Evolutionary conservation across 2,329 filamentous ascomycete genomes (phyloP), one percentile per base, ranked within the genome.

Genomic region (Phaeoacremonium minimum): DNA sequence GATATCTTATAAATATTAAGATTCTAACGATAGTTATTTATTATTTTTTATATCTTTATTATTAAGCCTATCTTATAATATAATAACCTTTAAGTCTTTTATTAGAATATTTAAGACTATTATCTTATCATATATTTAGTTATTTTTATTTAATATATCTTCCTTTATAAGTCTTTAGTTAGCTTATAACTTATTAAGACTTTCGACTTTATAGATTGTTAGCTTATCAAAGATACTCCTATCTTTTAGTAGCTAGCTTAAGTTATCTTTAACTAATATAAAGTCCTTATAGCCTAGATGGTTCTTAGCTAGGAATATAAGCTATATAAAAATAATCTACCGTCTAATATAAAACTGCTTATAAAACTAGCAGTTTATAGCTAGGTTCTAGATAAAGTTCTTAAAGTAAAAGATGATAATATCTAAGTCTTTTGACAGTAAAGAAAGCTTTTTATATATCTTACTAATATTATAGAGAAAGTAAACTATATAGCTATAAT

Each of bases 51-150:
- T n/a, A 8, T 8, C n/a, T 9, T n/a, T n/a, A n/a, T n/a, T n/a
- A n/a, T n/a, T n/a, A n/a, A n/a, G n/a, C n/a, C n/a, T n/a, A n/a
- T n/a, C n/a, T n/a, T 37, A 18, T 19, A 40, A 14, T 37, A 29
- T 20, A 26, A 15, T 19, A 28, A 18, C 30, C 7, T 40, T 15
- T 40, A 30, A 36, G 20, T 37, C 32, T 14, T 15, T 35, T 29
- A n/a, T 7, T 30, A 38, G n/a, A n/a, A 5, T 30, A 38, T 14
- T 17, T 15, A 30, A 31, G 16, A 7, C 26, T 20, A 18, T 38
- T 30, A 37, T 17, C 28, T 18, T 31, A 14, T 19, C 26, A 28
- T 28, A n/a, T n/a, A n/a, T n/a, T n/a, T n/a, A n/a, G n/a, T n/a
- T n/a, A n/a, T n/a, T n/a, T n/a, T n/a, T n/a, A n/a, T n/a, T n/a